Base-by-base conservation (phyloP, 352 stramenopile species). In the Pythium coloratum region DNA sequence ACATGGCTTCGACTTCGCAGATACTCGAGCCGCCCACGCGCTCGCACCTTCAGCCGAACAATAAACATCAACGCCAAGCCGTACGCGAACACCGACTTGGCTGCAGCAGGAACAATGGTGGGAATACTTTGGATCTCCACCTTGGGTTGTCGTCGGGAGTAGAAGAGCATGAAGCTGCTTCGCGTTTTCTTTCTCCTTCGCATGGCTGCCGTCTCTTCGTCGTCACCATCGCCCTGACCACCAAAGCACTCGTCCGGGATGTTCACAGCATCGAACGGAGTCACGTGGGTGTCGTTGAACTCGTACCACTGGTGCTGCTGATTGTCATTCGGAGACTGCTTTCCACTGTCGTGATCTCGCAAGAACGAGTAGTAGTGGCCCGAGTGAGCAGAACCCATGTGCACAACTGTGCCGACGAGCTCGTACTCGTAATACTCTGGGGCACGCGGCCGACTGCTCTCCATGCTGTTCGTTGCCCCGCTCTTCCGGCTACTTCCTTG, bases 311-410 rank as follows among this genome's bases (percentile, higher is more conserved):
- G 46, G 18, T 78, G 75, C 2, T 59, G 61, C 46, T 68, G 64
- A 34, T 26, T 44, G 14, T 53, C 51, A 38, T 73, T 63, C 8
- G 2, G 10, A 6, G 50, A 20, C 0, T 16, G n/a, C 14, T 69
- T 67, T 13, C 55, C 51, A 16, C 55, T 54, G 40, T 88, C 73
- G 24, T 91, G 81, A 46, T 94, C 88, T 47, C 82, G 78, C 33
- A 97, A 67, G 60, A 95, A 97, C 0, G 86, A 95, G 59, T 96
- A 97, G 55, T 97, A 97, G 55, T 97, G 91, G 4, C 91, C 91
- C 2, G 84, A 94, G 60, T 97, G 77, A 6, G 91, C 89, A 0
- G 87, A 87, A 26, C 91, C 91, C 79, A 95, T 89, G 66, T 97
- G 91, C 1, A 96, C 86, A 40, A 97, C 86, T 18, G 91, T 95